These are phyloP conservation scores for Phytomonas sp. DNA, from an alignment of 208 protist species.

Conservation along the genomic window DNA sequence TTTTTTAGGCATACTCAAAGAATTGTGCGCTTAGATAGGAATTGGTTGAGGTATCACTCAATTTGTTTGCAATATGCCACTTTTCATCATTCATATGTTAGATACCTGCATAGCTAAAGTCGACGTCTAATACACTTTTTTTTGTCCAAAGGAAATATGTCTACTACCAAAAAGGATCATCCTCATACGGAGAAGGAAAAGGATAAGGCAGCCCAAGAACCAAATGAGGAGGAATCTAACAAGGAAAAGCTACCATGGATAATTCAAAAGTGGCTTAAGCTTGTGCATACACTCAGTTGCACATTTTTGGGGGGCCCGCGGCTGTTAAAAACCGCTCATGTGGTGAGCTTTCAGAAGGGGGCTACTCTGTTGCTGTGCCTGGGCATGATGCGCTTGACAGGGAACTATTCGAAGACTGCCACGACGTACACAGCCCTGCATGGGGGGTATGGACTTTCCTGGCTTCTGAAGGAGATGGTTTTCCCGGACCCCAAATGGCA, in stretches of 20 bases:
- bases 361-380: constrained; percentile 54
- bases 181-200: constrained; percentile 1
- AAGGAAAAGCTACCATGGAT: constrained; percentile 6
- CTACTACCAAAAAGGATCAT: background rate
- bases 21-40: background rate
- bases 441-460: constrained; percentile 83
- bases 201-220: background rate
- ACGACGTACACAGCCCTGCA: constrained; percentile 77
- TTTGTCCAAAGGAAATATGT: background rate
- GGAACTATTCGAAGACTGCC: constrained; percentile 77
- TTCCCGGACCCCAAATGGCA: constrained; percentile 85
- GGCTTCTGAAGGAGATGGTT: constrained; percentile 75
- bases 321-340: constrained; percentile 52
- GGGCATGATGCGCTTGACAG: constrained; percentile 51
- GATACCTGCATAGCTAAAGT: background rate
- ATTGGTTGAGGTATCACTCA: background rate
- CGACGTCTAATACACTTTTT: background rate
- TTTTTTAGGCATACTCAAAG: background rate
- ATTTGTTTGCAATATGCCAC: background rate
- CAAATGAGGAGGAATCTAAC: background rate
- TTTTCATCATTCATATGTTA: background rate
- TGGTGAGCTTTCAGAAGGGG: constrained; percentile 84
- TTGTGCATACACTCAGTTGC: constrained; percentile 30
- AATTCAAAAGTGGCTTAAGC: constrained; percentile 39
- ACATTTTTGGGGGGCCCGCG: constrained; percentile 52